Evolutionary conservation across 305 asterid species (phyloP).

Genomic region (Fraxinus sp.): DNA sequence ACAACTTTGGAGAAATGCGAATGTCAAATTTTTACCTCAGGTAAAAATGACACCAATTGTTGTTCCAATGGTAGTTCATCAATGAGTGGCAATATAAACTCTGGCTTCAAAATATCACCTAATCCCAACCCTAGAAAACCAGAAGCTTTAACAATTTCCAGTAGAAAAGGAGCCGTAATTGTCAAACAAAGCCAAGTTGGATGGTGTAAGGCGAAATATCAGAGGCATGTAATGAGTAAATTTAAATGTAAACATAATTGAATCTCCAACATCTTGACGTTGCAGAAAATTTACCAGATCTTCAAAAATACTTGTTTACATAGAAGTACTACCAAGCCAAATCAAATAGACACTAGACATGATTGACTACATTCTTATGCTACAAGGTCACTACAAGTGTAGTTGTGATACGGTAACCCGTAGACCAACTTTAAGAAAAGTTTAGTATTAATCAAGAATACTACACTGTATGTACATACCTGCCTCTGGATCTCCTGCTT

Average conservation of each 20-base stretch:
- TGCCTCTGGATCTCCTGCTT: conserved; percentile 80
- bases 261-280: not conserved
- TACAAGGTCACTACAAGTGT: not conserved
- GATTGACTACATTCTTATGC: conserved; percentile 7
- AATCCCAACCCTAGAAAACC: conserved; percentile 72
- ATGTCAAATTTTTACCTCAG: conserved; percentile 57
- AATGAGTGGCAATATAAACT: conserved; percentile 61
- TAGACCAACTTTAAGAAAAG: not conserved
- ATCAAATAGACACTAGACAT: not conserved
- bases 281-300: not conserved
- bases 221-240: conserved; percentile 10
- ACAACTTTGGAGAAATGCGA: conserved; percentile 13
- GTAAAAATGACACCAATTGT: conserved; percentile 67
- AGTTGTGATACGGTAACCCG: not conserved
- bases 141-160: conserved; percentile 19
- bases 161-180: conserved; percentile 17
- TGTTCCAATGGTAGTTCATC: conserved; percentile 66
- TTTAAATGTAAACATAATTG: not conserved
- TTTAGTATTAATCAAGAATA: not conserved
- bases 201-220: not conserved
- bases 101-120: conserved; percentile 96
- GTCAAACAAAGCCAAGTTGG: conserved; percentile 6
- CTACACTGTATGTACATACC: conserved; percentile 38
- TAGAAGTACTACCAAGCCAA: not conserved
- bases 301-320: not conserved